A percentile compares a stretch with the other conserved stretches of the same genome.
Conservation (phyloP, 1,284 basidiomycete species). For the Pseudozyma pruni region DNA sequence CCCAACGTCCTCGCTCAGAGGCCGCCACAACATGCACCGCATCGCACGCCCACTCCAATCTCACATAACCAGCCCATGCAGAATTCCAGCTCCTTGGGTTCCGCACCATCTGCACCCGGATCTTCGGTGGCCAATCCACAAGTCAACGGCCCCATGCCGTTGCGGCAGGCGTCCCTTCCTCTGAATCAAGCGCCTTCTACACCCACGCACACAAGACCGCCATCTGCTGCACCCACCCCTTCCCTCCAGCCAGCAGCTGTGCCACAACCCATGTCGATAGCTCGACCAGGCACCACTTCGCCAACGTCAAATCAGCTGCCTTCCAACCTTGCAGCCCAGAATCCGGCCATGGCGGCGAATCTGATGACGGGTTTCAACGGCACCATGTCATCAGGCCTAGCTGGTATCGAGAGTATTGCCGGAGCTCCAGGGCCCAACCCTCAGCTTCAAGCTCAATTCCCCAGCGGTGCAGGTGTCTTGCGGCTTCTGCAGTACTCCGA, state of each 20-base stretch:
- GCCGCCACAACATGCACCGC: constrained; percentile 20
- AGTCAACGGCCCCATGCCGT: constrained; percentile 26
- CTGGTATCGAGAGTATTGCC: constrained; percentile 7
- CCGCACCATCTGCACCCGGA: constrained; percentile 12
- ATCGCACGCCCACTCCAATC: constrained; percentile 34
- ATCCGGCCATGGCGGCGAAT: background rate
- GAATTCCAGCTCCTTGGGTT: constrained; percentile 14
- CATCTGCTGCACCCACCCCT: constrained; percentile 36
- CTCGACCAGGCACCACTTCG: constrained; percentile 21
- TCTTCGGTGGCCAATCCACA: constrained; percentile 28
- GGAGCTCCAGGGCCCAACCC: constrained; percentile 40
- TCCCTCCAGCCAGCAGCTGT: constrained; percentile 29
- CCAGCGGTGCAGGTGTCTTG: constrained; percentile 36
- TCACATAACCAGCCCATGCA: constrained; percentile 28
- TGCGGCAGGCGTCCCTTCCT: constrained; percentile 30
- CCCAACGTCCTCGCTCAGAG: constrained; percentile 21
- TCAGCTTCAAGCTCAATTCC: constrained; percentile 39
- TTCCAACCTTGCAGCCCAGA: background rate
- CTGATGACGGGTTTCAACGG: constrained; percentile 3
- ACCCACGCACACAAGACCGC: constrained; percentile 38
- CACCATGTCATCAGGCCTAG: constrained; percentile 8
- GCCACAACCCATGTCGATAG: constrained; percentile 3
- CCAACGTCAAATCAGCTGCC: constrained; percentile 17
- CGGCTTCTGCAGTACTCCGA: constrained; percentile 50
- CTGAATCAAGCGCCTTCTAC: constrained; percentile 38